Conservation (phyloP, 495 filamentous ascomycete species). For the Aspergillus ostianus region DNA sequence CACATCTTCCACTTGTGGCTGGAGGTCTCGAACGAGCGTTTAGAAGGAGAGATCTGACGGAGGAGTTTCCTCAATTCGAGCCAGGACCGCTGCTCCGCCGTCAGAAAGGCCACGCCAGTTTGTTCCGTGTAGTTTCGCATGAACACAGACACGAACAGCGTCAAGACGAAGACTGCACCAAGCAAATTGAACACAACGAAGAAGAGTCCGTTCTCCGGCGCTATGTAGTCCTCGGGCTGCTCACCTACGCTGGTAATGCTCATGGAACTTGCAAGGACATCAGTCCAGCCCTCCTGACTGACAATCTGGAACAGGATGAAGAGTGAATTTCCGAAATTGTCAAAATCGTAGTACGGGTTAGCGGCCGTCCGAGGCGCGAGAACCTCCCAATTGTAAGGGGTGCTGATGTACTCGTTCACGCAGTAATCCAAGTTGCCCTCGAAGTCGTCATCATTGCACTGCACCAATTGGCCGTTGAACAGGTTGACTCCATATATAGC, state of each 20-base stretch:
- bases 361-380: constrained; percentile 74
- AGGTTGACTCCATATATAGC: constrained; percentile 93
- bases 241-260: constrained; percentile 71
- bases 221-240: constrained; percentile 65
- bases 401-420: constrained; percentile 74
- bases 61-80: constrained; percentile 91
- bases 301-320: constrained; percentile 99
- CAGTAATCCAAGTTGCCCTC: constrained; percentile 62
- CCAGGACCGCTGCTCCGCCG: constrained; percentile 96
- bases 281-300: constrained; percentile 95
- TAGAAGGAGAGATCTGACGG: constrained; percentile 90
- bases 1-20: constrained; percentile 78
- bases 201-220: constrained; percentile 86
- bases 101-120: constrained; percentile 94
- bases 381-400: constrained; percentile 78
- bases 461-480: constrained; percentile 76
- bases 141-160: constrained; percentile 97
- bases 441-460: constrained; percentile 71
- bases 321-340: constrained; percentile 85
- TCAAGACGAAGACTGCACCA: constrained; percentile 95
- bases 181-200: constrained; percentile 96
- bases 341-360: constrained; percentile 89
- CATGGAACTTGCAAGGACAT: constrained; percentile 82
- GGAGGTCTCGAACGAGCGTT: constrained; percentile 71
- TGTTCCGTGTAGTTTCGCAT: constrained; percentile 99